Conservation (phyloP, 23 red algal species). For the Gracilaria caudata region DNA sequence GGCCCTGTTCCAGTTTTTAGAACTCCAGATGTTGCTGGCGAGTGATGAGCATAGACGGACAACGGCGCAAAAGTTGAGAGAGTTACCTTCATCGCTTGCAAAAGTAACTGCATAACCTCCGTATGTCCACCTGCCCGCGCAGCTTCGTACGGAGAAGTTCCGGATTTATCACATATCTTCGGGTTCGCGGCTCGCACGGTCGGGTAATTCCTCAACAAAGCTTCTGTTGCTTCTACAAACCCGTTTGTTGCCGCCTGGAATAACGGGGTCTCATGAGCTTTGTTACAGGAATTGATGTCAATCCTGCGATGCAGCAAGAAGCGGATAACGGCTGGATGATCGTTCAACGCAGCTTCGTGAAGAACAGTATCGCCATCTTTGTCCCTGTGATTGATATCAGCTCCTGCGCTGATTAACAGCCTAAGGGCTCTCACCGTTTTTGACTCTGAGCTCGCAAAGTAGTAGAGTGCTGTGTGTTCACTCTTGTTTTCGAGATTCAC, state of each 20-base stretch:
- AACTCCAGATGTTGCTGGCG: neutral
- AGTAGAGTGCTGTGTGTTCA: conserved; percentile 11
- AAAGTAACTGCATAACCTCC: conserved; percentile 29
- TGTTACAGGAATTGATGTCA: conserved; percentile 14
- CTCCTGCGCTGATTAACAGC: conserved; percentile 15
- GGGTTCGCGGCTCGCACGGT: conserved; percentile 19
- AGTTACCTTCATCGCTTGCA: conserved; percentile 39
- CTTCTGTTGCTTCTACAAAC: conserved; percentile 27
- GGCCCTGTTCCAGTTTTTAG: neutral
- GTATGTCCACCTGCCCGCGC: conserved; percentile 11
- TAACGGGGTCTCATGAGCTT: conserved; percentile 19
- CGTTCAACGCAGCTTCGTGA: conserved; percentile 26
- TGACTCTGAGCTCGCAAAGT: conserved; percentile 24
- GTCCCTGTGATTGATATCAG: conserved; percentile 40
- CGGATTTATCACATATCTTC: conserved; percentile 16
- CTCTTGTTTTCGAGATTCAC: conserved; percentile 21
- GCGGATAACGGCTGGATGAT: conserved; percentile 23
- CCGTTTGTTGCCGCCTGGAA: conserved; percentile 40
- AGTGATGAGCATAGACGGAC: neutral
- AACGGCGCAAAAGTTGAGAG: conserved; percentile 38
- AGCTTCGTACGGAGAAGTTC: conserved; percentile 27
- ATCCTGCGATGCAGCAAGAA: conserved; percentile 26
- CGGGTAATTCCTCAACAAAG: conserved; percentile 16
- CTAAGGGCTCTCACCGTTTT: conserved; percentile 17
- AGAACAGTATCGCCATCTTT: conserved; percentile 46